These are phyloP conservation scores for Salix exigua DNA, from an alignment of 345 rosid species.

Conservation along the genomic window DNA sequence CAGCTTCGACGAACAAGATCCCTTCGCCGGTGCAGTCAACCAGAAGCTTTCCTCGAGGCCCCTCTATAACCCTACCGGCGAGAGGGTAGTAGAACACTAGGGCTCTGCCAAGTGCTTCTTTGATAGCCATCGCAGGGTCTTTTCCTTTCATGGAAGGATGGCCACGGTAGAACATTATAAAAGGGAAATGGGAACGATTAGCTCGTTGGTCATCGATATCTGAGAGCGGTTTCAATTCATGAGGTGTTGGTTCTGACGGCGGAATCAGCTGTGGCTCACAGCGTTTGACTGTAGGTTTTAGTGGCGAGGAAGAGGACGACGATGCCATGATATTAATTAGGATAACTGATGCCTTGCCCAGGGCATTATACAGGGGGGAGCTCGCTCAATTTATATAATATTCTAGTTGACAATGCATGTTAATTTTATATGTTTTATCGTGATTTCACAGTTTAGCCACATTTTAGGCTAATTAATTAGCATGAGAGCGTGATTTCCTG, in stretches of 20 bases:
- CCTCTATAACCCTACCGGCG: conserved; percentile 19
- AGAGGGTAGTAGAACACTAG: conserved; percentile 24
- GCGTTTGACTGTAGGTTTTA: no score
- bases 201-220: conserved; percentile 4
- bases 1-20: conserved; percentile 21
- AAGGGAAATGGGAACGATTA: neutral
- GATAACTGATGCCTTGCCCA: no score
- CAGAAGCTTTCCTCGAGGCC: conserved; percentile 9
- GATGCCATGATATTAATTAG: no score
- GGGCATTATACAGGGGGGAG: no score
- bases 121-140: conserved; percentile 17
- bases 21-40: conserved; percentile 30
- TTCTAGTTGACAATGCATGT: no score
- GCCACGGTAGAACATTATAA: neutral
- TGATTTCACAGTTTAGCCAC: no score
- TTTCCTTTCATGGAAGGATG: conserved; percentile 13
- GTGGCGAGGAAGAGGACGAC: no score
- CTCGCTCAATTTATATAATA: no score
- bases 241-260: neutral
- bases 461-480: no score
- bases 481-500: no score
- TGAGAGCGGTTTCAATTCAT: neutral
- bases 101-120: conserved; percentile 4
- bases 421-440: no score
- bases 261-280: neutral